phyloP scores from a whole-genome alignment of 2,329 filamentous ascomycete species.

The Colletotrichum sp. region DNA sequence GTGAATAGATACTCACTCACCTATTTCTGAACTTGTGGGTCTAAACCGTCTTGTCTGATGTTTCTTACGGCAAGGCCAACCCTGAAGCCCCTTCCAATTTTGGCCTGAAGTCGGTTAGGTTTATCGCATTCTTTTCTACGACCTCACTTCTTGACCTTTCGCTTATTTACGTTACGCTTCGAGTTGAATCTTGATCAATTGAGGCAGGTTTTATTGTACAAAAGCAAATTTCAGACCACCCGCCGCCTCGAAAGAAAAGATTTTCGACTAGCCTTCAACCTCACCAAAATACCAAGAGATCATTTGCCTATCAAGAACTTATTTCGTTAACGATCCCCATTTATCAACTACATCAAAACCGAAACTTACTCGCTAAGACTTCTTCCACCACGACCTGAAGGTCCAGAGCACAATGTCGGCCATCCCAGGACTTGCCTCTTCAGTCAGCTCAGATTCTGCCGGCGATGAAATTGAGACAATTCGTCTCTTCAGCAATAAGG shows the following conservation, averaged over 20 bases:
- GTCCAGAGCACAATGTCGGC: neutral
- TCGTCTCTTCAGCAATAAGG: accelerated
- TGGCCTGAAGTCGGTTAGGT: neutral
- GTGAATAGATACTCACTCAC: neutral
- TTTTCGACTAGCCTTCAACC: too few species aligned
- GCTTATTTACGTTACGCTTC: too few species aligned
- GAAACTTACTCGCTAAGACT: neutral
- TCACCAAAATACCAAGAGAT: neutral
- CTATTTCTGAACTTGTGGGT: neutral
- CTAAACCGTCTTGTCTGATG: neutral
- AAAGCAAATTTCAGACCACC: too few species aligned
- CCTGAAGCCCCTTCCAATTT: neutral
- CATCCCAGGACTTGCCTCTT: neutral
- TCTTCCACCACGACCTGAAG: neutral
- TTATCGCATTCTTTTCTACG: neutral
- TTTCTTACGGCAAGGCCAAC: neutral
- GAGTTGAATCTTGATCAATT: neutral
- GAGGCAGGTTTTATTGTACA: too few species aligned
- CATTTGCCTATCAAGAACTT: accelerated
- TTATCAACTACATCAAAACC: neutral
- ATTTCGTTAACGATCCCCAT: neutral
- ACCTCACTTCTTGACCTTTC: too few species aligned
- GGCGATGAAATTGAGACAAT: accelerated
- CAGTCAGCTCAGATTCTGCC: neutral
- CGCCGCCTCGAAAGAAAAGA: too few species aligned